Base-by-base conservation (phyloP, 1,284 basidiomycete species). In the Cutaneotrichosporon cavernicola region DNA sequence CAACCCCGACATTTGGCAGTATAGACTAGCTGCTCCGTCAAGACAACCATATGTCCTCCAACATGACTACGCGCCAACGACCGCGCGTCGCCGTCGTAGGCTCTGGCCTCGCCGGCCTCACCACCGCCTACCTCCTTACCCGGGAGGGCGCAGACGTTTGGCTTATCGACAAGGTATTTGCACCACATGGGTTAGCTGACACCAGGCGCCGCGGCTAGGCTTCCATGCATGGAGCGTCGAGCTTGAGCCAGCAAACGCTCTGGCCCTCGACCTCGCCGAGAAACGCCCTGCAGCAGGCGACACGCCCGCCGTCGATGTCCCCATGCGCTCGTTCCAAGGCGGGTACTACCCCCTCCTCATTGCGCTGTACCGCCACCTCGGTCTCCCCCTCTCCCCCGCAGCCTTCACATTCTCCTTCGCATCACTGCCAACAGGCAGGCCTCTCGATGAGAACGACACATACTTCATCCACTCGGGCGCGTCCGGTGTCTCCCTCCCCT, bases 251-350 rank as follows among this genome's bases (percentile, higher is more conserved):
- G 26, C 79, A 40, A n/a, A n/a, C 56, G 6, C 40, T n/a, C 31
- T 58, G 49, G 38, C 34, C 46, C n/a, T 36, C 40, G 26, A 11
- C 40, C 38, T 31, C 31, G 30, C 43, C 22, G 30, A 51, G 49
- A 51, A 30, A 40, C 26, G 40, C 3, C 22, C 43, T 2, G 16
- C 58, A 5, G 22, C 21, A 14, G 58, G 30, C 46, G 52, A 60
- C 38, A 59, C 59, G n/a, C 38, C 62, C 21, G 63, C 62, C 8
- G 82, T 90, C 6, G 88, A 90, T 72, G 89, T 90, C 0, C 89
- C 89, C 1, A 90, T 90, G 89, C 81, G 89, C 26, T 87, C 87
- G 1, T 90, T 90, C 74, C 89, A 90, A 82, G 87, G 87, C 80
- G 88, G 89, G 0, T 90, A 90, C 74, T 90, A 90, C 73, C 84